Conservation (phyloP, 257 asterid genomes). For the Rhazya stricta region DNA sequence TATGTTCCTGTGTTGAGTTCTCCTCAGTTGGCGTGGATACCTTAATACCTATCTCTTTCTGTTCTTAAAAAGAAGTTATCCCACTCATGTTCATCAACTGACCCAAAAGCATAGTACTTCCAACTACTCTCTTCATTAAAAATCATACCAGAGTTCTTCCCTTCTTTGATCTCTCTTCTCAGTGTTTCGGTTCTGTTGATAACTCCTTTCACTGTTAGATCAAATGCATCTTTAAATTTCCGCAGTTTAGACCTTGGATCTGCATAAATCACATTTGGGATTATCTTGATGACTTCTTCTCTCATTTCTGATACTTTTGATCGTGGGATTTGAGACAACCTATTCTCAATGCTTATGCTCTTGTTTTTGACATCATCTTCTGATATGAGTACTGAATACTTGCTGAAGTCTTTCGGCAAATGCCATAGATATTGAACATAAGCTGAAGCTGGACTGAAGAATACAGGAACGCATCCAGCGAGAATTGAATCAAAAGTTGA, state of each 20-base stretch:
- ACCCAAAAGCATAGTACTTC: conserved; percentile 73
- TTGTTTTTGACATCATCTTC: conserved; percentile 54
- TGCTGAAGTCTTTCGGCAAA: conserved; percentile 44
- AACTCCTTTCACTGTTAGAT: conserved; percentile 53
- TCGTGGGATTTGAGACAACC: conserved; percentile 41
- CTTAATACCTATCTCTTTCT: conserved; percentile 11
- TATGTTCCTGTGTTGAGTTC: neutral
- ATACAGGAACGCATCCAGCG: conserved; percentile 88
- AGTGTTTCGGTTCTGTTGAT: conserved; percentile 36
- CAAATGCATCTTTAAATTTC: conserved; percentile 69
- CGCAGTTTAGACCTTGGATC: conserved; percentile 51
- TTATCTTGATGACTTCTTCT: conserved; percentile 64
- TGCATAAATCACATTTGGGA: conserved; percentile 64
- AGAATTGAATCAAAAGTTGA: conserved; percentile 75
- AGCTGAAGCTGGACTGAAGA: conserved; percentile 70
- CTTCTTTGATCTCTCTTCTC: conserved; percentile 44
- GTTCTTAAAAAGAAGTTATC: conserved; percentile 59
- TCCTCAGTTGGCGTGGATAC: neutral
- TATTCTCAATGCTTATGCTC: conserved; percentile 44
- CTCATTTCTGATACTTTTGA: conserved; percentile 52
- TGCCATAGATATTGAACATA: conserved; percentile 88
- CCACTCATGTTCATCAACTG: conserved; percentile 56
- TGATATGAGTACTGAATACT: conserved; percentile 62
- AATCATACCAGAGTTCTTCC: conserved; percentile 30
- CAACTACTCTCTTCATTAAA: conserved; percentile 66